Percentiles rank a stretch among this genome's conserved stretches.
Conservation (phyloP, 1,284 basidiomycete species). For the Pisolithus thermaeus region DNA sequence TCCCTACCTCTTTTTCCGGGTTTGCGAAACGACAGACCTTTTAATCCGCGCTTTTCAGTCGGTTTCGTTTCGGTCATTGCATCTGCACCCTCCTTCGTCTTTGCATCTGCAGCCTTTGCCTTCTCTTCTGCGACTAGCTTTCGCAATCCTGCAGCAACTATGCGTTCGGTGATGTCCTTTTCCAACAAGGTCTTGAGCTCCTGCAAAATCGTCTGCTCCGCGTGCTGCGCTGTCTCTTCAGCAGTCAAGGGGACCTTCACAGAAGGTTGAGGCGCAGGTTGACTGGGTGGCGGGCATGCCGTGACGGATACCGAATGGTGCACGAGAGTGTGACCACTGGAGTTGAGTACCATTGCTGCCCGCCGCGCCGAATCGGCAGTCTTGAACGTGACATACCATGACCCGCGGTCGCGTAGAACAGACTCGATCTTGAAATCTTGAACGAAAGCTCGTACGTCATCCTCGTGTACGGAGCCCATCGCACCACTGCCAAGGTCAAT, state of each 20-base stretch:
- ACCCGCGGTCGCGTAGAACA: conserved; percentile 62
- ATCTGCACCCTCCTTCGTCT: conserved; percentile 16
- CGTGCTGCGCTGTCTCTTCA: conserved; percentile 55
- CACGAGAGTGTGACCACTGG: conserved; percentile 45
- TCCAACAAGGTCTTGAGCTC: conserved; percentile 59
- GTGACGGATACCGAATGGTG: conserved; percentile 56
- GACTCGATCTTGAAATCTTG: conserved; percentile 59
- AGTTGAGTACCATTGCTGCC: conserved; percentile 51
- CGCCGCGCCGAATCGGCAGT: conserved; percentile 54
- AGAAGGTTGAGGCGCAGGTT: conserved; percentile 24
- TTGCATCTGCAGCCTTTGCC: conserved; percentile 23
- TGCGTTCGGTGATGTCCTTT: conserved; percentile 64
- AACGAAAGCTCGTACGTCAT: conserved; percentile 57
- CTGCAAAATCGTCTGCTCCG: conserved; percentile 52
- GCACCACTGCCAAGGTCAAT: conserved; percentile 48
- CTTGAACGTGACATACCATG: conserved; percentile 67
- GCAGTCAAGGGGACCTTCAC: conserved; percentile 47
- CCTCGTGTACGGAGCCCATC: conserved; percentile 51
- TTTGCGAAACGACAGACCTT: conserved; percentile 66
- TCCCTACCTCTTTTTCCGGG: conserved; percentile 42
- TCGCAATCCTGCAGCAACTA: conserved; percentile 55
- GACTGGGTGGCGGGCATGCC: conserved; percentile 46
- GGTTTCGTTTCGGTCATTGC: conserved; percentile 24
- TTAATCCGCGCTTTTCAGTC: conserved; percentile 43
- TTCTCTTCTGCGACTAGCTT: conserved; percentile 49